Evolutionary conservation across 1,284 basidiomycete species (phyloP), one percentile per base, ranked within the genome.

Genomic region (Hortiboletus rubellus): DNA sequence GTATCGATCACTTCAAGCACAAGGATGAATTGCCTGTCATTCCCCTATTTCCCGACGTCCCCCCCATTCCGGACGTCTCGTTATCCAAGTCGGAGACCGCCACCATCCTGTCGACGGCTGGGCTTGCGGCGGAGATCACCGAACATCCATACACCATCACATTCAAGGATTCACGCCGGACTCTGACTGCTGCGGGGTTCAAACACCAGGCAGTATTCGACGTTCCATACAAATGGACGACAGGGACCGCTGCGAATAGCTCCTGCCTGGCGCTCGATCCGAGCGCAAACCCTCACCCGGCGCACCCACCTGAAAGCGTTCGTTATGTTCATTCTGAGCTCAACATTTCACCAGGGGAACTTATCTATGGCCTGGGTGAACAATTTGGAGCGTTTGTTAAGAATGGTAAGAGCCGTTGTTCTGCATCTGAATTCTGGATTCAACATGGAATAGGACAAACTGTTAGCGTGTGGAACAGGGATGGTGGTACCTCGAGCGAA

Each of bases 341-440:
- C 37, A 85, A 83, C 54, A 72, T 88, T 12, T 83, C 84, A 17
- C 86, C 87, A 0, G 87, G 86, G 37, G 87, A 90, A 71, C 78
- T 84, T 31, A 77, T 90, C 15, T 90, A 90, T 68, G 87, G 88
- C 12, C 75, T 90, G 22, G 88, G 89, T 50, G 84, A 87, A 68
- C 83, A 88, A 61, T 90, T 91, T 66, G 85, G 85, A 2, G 77
- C 86, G 18, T 86, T 90, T 56, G 80, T 88, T 11, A 91, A 90
- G 77, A 91, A 91, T 64, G 89, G 88, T 77, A 68, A 63, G 75
- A 37, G 7, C 0, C 37, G 12, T 40, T 54, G 33, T 10, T 24
- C 17, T 48, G 50, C n/a, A 22, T 47, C 15, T 61, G 27, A 15
- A 46, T 33, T n/a, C 57, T 18, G 55, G 34, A 22, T 40, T 50